phyloP scores from a whole-genome alignment of 371 early-diverging fungal species.

The Batkoa obscura region DNA sequence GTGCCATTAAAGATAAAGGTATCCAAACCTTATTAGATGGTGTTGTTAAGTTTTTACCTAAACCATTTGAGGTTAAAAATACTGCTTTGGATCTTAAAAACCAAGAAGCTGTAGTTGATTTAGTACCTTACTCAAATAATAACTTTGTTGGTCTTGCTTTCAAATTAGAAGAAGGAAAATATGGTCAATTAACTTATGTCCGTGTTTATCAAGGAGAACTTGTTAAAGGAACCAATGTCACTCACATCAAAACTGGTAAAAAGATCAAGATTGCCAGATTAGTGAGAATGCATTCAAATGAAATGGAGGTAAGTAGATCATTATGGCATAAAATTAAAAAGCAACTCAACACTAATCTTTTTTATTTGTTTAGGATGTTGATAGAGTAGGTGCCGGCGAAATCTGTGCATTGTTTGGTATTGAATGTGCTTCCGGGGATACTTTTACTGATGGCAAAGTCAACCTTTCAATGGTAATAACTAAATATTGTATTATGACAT shows the following conservation, averaged over 20 bases:
- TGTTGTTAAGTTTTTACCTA: slow-evolving; percentile 51
- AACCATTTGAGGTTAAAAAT: slow-evolving; percentile 54
- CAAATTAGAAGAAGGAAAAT: slow-evolving; percentile 87
- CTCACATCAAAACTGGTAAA: slow-evolving; percentile 82
- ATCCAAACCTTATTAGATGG: slow-evolving; percentile 64
- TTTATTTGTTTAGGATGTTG: slow-evolving; percentile 42
- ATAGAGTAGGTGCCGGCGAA: slow-evolving; percentile 85
- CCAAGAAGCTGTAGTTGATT: slow-evolving; percentile 38
- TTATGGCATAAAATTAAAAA: neutral
- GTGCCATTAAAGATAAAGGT: slow-evolving; percentile 71
- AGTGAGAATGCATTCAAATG: slow-evolving; percentile 95
- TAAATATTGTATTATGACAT: neutral
- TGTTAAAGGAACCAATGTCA: slow-evolving; percentile 65
- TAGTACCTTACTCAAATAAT: slow-evolving; percentile 31
- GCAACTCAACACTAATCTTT: too few relatives aligned
- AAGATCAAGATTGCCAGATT: slow-evolving; percentile 87
- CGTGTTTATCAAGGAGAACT: slow-evolving; percentile 91
- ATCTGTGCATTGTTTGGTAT: slow-evolving; percentile 96
- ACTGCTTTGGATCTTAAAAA: slow-evolving; percentile 48
- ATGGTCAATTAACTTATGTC: slow-evolving; percentile 91
- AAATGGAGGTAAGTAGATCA: slow-evolving; percentile 53
- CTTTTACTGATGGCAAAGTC: slow-evolving; percentile 80
- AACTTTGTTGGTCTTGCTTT: slow-evolving; percentile 84
- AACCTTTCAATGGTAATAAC: slow-evolving; percentile 55
- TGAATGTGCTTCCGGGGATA: slow-evolving; percentile 94